These are phyloP conservation scores for Salix koriyanagi DNA, from an alignment of 345 rosid species.

Conservation along the genomic window DNA sequence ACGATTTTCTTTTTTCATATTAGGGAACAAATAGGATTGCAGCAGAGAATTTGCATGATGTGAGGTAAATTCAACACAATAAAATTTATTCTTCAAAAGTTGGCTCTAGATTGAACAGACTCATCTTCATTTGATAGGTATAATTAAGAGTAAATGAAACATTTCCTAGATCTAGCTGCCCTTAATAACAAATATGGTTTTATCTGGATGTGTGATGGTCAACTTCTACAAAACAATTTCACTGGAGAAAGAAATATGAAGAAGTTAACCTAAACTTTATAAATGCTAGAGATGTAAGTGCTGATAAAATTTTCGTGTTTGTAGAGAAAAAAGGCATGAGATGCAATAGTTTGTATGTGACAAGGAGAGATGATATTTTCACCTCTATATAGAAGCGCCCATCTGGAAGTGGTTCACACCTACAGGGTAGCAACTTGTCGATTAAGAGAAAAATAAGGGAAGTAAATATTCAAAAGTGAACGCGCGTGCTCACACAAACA, in stretches of 20 bases:
- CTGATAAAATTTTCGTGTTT: not conserved
- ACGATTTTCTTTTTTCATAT: too few species aligned
- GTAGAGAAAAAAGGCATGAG: not conserved
- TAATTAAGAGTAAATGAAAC: not conserved
- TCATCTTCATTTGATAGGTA: not conserved
- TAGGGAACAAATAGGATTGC: not conserved
- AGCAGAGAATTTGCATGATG: not conserved
- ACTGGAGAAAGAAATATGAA: not conserved
- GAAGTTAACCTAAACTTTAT: not conserved
- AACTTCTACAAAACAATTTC: not conserved
- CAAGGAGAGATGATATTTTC: not conserved
- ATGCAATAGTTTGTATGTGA: not conserved
- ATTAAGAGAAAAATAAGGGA: not conserved
- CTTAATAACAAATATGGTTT: not conserved
- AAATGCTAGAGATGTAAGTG: not conserved
- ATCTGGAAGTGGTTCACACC: conserved; percentile 95
- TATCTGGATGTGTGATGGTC: not conserved
- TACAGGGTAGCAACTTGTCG: conserved; percentile 16
- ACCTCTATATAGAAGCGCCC: conserved; percentile 90
- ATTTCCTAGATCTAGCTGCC: not conserved
- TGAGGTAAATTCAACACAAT: not conserved
- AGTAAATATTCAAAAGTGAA: not conserved
- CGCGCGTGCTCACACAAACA: not conserved
- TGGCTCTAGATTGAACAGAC: not conserved
- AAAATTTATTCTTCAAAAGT: not conserved